phyloP scores from a whole-genome alignment of 2,329 filamentous ascomycete species.

The Coleophoma crateriformis region DNA sequence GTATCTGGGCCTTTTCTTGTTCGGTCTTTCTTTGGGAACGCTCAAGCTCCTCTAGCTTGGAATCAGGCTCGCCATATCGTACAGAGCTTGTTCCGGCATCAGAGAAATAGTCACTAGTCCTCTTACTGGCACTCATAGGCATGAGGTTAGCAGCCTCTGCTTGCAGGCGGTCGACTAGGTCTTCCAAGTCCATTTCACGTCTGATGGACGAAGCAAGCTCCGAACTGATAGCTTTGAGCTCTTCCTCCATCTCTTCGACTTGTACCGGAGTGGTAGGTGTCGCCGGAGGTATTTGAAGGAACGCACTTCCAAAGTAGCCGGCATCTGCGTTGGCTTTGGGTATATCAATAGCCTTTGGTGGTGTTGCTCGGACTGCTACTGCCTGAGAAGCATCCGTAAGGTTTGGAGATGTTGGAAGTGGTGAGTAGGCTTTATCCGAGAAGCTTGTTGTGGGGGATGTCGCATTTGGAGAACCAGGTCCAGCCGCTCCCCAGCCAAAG shows the following conservation, averaged over 20 bases:
- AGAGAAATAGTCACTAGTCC: constrained; percentile 96
- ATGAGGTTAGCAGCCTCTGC: constrained; percentile 59
- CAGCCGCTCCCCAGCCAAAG: constrained; percentile 58
- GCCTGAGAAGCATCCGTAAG: constrained; percentile 17
- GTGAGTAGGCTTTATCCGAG: constrained; percentile 51
- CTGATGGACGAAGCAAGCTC: constrained; percentile 91
- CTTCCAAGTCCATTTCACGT: constrained; percentile 93
- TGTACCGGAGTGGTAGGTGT: constrained; percentile 40
- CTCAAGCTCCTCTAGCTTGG: constrained; percentile 67
- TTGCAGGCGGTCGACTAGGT: constrained; percentile 84
- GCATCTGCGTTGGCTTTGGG: constrained; percentile 34
- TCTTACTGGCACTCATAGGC: constrained; percentile 46
- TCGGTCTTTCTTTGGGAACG: constrained; percentile 78
- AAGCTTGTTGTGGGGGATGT: constrained; percentile 57
- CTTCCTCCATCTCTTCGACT: constrained; percentile 87
- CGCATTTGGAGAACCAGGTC: constrained; percentile 31
- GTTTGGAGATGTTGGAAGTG: constrained; percentile 43
- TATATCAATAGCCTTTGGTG: constrained; percentile 29
- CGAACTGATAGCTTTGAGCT: constrained; percentile 85
- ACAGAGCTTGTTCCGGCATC: constrained; percentile 88
- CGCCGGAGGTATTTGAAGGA: constrained; percentile 23
- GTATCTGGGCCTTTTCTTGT: constrained; percentile 84
- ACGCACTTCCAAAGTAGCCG: constrained; percentile 23
- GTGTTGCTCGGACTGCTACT: constrained; percentile 27
- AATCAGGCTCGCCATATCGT: constrained; percentile 62